Evolutionary conservation across 148 eudicot species (phyloP), one percentile per base, ranked within the genome.

Genomic region (Cornus florida): DNA sequence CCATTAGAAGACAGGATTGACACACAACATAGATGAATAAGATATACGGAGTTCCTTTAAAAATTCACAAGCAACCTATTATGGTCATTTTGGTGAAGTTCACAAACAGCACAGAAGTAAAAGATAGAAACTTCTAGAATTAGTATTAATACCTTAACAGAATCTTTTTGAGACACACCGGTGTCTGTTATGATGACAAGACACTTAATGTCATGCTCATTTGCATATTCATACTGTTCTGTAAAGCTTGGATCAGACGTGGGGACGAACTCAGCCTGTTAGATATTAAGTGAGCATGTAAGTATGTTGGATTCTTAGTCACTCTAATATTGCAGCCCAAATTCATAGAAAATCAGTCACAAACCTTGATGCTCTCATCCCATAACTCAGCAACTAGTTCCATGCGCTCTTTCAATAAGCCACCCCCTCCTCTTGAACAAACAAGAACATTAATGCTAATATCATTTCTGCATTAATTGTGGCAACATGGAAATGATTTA

Each of bases 351-450:
- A 80, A 39, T 20, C 75, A 48, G 67, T 41, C 28, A 83, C 81
- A 60, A 66, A 91, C 98, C 92, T 84, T 93, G 76, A 95, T 88
- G 80, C 84, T 90, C 70, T 94, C 92, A 75, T 91, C 97, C 99
- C 99, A 92, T 31, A 95, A 80, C 79, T 95, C 93, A 74, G 91
- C 87, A 67, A 87, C 93, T 48, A 95, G 90, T 79, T 92, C 97
- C 99, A 95, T 95, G 56, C 99, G 97, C 75, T 95, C 94, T 69
- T 87, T 85, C 72, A 95, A 71, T 59, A 95, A 84, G 65, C 99
- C 99, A 75, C 99, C 99, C 10, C 95, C 93, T 73, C 99, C 99
- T 86, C 94, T 91, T 78, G 99, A 95, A 84, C 99, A 95, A 69
- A 95, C 87, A 62, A 95, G 89, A 85, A 93, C 79, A 67, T 78